Conservation (phyloP, 148 eudicot genomes). For the Vaccinium macrocarpon region DNA sequence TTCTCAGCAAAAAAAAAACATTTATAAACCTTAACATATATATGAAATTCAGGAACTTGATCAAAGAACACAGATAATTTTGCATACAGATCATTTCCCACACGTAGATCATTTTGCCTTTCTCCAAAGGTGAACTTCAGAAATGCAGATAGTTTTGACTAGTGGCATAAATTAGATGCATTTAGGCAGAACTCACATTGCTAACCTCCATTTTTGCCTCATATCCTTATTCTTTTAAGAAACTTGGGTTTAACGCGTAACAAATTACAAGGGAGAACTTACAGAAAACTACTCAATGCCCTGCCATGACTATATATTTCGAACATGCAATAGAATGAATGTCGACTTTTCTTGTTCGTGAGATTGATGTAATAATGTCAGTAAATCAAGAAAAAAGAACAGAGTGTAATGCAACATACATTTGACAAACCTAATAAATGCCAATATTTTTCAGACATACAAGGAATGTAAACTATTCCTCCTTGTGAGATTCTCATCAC, state of each 20-base stretch:
- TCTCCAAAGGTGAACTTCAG: neutral
- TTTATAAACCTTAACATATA: neutral
- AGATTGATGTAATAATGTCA: neutral
- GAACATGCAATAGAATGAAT: neutral
- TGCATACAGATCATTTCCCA: neutral
- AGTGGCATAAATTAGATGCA: neutral
- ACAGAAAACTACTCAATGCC: neutral
- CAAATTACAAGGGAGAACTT: neutral
- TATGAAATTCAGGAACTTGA: neutral
- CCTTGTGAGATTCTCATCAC: neutral
- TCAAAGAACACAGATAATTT: neutral
- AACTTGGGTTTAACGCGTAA: neutral
- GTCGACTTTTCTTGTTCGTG: neutral
- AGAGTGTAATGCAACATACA: neutral
- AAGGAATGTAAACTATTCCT: neutral
- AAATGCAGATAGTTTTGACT: neutral
- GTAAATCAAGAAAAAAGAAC: neutral
- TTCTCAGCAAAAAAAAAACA: neutral
- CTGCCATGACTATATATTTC: neutral
- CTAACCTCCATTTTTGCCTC: neutral
- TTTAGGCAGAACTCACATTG: neutral
- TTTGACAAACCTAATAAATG: neutral
- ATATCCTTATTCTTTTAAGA: neutral
- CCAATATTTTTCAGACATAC: neutral
- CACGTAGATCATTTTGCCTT: neutral